Base-by-base conservation (phyloP, 768 basidiomycete species). In the Boletus vermiculosoides region DNA sequence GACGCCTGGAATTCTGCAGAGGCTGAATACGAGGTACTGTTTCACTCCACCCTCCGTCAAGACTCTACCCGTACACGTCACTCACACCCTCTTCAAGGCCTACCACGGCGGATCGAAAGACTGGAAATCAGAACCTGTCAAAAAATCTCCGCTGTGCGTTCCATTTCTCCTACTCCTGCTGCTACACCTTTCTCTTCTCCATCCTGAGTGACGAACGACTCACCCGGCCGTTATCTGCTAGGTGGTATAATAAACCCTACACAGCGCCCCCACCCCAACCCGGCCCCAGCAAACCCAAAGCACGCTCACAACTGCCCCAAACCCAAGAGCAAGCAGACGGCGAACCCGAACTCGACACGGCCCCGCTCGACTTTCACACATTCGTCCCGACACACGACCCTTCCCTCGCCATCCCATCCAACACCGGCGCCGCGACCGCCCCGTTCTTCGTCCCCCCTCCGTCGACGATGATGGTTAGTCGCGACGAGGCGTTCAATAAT, bases 1-100 rank as follows among this genome's bases (percentile, higher is more conserved):
- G 80, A 88, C 51, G 91, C 91, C 20, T 92, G 91, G 91, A 81
- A 92, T 68, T 86, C 90, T 57, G 91, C 91, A 18, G 83, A 80
- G 60, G 88, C 88, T 55, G 91, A 93, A 68, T 93, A 92, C 62
- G 79, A 88, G 74, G 84, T 84, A 60, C 1, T 22, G 12, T 46
- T 13, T 30, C 34, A 33, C 39, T 28, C n/a, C n/a, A 46, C n/a
- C 28, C 5, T 25, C n/a, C 23, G 3, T 22, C 33, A 20, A 39
- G 37, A n/a, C 39, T 16, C 15, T 20, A 11, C 25, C 6, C 22
- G n/a, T 41, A 36, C 4, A 13, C 18, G 5, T 47, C 34, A 33
- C 57, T 61, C 41, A 56, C 39, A 16, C 16, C 5, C 25, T 18
- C 44, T 22, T 5, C 45, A 63, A 85, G 83, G 82, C 81, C 18